A percentile compares a stretch with the other conserved stretches of the same genome.
These are phyloP conservation scores for Erodium texanum DNA, from an alignment of 441 rosid species.

Conservation along the genomic window DNA sequence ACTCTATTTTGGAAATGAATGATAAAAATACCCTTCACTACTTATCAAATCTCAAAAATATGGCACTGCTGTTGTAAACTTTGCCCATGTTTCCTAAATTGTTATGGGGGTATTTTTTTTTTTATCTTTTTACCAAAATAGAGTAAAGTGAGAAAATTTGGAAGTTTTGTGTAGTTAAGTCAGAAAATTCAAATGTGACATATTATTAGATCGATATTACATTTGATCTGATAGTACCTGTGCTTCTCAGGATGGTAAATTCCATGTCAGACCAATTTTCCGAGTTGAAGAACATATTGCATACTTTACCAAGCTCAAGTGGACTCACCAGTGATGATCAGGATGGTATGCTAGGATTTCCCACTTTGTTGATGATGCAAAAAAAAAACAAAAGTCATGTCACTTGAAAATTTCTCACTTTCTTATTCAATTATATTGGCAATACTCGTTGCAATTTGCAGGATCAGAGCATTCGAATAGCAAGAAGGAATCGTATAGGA, in stretches of 20 bases:
- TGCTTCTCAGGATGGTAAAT: conserved; percentile 78
- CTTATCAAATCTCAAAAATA: too few species aligned
- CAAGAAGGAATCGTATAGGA: neutral
- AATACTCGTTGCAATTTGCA: conserved; percentile 29
- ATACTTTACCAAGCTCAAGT: conserved; percentile 40
- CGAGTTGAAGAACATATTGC: conserved; percentile 59
- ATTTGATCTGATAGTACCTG: conserved; percentile 66
- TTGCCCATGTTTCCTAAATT: too few species aligned
- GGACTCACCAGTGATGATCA: conserved; percentile 32
- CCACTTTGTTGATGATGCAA: conserved; percentile 21
- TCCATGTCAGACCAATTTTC: conserved; percentile 84
- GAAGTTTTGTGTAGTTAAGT: too few species aligned
- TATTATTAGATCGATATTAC: conserved; percentile 41
- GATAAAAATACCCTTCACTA: too few species aligned
- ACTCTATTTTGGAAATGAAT: too few species aligned
- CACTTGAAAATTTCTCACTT: too few species aligned
- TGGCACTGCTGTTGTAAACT: too few species aligned
- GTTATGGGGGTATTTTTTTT: too few species aligned
- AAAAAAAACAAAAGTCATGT: neutral
- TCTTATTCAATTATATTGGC: neutral
- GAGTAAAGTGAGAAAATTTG: too few species aligned
- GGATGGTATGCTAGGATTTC: conserved; percentile 19
- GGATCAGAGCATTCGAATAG: conserved; percentile 40
- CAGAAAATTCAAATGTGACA: too few species aligned
- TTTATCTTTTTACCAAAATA: too few species aligned